phyloP scores from a whole-genome alignment of 331 rosid genomes.

The Malus hybrid region DNA sequence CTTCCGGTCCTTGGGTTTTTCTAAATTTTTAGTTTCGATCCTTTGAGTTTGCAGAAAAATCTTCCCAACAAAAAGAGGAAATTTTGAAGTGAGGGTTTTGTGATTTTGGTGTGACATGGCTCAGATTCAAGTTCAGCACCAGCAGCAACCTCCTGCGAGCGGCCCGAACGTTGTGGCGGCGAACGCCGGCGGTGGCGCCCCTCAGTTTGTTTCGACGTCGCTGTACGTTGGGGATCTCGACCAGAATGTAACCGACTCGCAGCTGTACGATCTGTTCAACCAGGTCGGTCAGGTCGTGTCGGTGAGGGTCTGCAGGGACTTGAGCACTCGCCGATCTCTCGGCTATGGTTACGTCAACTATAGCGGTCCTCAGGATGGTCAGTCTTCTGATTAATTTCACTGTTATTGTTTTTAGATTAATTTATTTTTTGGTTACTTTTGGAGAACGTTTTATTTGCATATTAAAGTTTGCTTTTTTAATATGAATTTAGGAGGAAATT shows the following conservation, averaged over 20 bases:
- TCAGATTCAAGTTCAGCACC: slow-evolving; percentile 67
- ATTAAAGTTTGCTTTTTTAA: not conserved
- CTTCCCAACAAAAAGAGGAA: not conserved
- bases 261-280: slow-evolving; percentile 72
- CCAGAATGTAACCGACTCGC: slow-evolving; percentile 59
- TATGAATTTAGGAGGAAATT: not conserved
- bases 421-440: not conserved
- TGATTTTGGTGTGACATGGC: slow-evolving; percentile 36
- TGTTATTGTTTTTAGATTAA: too few relatives aligned
- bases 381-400: not conserved
- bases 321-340: slow-evolving; percentile 74
- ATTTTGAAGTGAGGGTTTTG: not conserved
- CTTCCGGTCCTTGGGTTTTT: slow-evolving; percentile 21
- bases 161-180: slow-evolving; percentile 29
- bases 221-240: slow-evolving; percentile 90
- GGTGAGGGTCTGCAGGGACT: slow-evolving; percentile 77
- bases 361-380: slow-evolving; percentile 70
- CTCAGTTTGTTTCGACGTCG: slow-evolving; percentile 69
- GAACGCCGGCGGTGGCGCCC: slow-evolving; percentile 17
- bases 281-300: slow-evolving; percentile 73
- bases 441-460: not conserved
- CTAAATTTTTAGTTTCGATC: not conserved
- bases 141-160: slow-evolving; percentile 41
- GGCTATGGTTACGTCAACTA: slow-evolving; percentile 88
- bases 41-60: not conserved